Evolutionary conservation across 2,329 filamentous ascomycete species (phyloP), one percentile per base, ranked within the genome.

Genomic region (Dactylellina cionopaga): DNA sequence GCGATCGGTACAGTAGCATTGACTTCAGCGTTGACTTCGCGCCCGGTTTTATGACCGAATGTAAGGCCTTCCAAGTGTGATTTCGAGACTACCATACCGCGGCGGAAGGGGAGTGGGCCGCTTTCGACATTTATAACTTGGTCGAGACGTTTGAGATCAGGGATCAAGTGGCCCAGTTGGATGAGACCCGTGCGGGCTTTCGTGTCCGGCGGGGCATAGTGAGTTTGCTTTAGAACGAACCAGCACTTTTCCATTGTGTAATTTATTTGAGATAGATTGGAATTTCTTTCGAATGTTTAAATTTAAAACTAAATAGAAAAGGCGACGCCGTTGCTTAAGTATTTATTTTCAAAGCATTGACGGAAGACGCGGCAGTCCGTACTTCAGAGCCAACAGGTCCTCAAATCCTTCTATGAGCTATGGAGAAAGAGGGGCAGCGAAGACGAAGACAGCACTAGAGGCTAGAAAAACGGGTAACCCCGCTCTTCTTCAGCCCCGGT

Each of bases 201-300:
- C 3, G 10, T 46, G 10, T 22, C 17, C 3, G 51, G 51, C 6
- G 52, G 25, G 7, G 52, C 3, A 13, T 56, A 56, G 33, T 27
- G 17, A 15, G 52, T 56, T 19, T 56, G 52, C 17, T 27, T 27
- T 5, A 56, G 52, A 1, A 56, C 35, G 11, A 56, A 56, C 52
- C 52, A 56, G 25, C 52, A 56, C 13, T 56, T 56, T 10, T 56
- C 52, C 35, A 56, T 25, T 46, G n/a, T n/a, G n/a, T n/a, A n/a
- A n/a, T n/a, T n/a, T n/a, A n/a, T n/a, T n/a, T n/a, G n/a, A n/a
- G n/a, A n/a, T n/a, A n/a, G n/a, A n/a, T n/a, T n/a, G n/a, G n/a
- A n/a, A n/a, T n/a, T n/a, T n/a, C n/a, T n/a, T n/a, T n/a, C n/a
- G n/a, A n/a, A n/a, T n/a, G n/a, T n/a, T n/a, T n/a, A n/a, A n/a